Evolutionary conservation across 2,329 filamentous ascomycete genomes (phyloP).

Genomic region (Pseudogymnoascus destructans): DNA sequence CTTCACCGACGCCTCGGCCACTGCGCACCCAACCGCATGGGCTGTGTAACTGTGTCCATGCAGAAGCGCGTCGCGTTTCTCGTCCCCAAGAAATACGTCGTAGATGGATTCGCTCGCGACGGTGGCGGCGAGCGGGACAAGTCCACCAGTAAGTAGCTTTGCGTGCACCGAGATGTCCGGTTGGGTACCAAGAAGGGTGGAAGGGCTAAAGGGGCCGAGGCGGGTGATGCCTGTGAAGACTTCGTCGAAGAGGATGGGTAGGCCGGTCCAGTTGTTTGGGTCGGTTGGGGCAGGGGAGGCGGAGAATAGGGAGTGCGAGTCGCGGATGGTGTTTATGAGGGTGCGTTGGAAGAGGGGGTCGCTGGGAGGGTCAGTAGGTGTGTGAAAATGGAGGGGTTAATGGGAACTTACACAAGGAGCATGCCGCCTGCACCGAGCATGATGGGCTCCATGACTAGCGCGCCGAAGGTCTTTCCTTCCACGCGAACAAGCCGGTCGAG

Average conservation of each 20-base stretch:
- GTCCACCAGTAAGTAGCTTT: slow-evolving; percentile 69
- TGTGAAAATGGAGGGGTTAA: background rate
- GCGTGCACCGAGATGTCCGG: slow-evolving; percentile 72
- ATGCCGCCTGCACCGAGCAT: slow-evolving; percentile 75
- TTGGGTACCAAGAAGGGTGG: slow-evolving; percentile 53
- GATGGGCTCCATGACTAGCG: slow-evolving; percentile 67
- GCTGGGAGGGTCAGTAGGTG: slow-evolving; percentile 28
- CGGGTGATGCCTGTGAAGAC: slow-evolving; percentile 81
- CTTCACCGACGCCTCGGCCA: slow-evolving; percentile 54
- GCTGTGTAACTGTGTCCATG: slow-evolving; percentile 84
- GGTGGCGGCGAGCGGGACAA: slow-evolving; percentile 66
- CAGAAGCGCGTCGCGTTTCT: slow-evolving; percentile 66
- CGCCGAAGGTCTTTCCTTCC: slow-evolving; percentile 56
- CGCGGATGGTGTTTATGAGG: slow-evolving; percentile 54
- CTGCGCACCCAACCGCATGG: slow-evolving; percentile 67
- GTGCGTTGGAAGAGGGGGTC: slow-evolving; percentile 71
- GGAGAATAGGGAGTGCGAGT: slow-evolving; percentile 42
- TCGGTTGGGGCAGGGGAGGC: slow-evolving; percentile 13
- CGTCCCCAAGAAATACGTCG: slow-evolving; percentile 52
- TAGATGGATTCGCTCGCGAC: slow-evolving; percentile 64
- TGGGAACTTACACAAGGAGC: slow-evolving; percentile 52
- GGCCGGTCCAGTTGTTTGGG: slow-evolving; percentile 47
- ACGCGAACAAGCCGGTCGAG: slow-evolving; percentile 39
- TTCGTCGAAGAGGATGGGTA: slow-evolving; percentile 74
- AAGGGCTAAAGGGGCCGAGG: slow-evolving; percentile 57